Conservation (phyloP, 2,329 filamentous ascomycete genomes). For the Fusarium sp. region DNA sequence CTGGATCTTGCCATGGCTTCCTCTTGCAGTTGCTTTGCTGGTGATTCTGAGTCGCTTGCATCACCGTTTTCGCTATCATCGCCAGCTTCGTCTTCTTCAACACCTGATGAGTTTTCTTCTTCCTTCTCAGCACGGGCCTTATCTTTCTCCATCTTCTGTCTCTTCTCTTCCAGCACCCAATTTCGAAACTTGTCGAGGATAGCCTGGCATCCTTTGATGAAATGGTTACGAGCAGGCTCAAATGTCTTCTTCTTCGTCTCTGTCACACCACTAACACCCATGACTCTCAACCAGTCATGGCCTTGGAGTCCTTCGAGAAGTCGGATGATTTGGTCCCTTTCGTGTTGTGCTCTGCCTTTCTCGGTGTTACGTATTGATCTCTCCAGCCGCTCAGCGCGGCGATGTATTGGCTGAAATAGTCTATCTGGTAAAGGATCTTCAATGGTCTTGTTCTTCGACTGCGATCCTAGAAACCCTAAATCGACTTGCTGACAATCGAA, state of each 20-base stretch:
- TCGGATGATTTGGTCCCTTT: slow-evolving; percentile 71
- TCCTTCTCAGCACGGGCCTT: slow-evolving; percentile 53
- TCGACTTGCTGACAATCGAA: slow-evolving; percentile 66
- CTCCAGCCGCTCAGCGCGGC: slow-evolving; percentile 68
- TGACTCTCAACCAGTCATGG: slow-evolving; percentile 90
- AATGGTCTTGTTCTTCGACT: slow-evolving; percentile 53
- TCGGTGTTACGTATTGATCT: slow-evolving; percentile 71
- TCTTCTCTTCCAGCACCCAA: slow-evolving; percentile 92
- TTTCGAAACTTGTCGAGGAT: slow-evolving; percentile 87
- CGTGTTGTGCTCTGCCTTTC: slow-evolving; percentile 72
- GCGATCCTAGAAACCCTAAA: slow-evolving; percentile 62
- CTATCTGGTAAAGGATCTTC: slow-evolving; percentile 67
- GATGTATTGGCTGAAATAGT: slow-evolving; percentile 64
- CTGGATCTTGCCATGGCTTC: slow-evolving; percentile 70
- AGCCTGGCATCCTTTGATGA: slow-evolving; percentile 81
- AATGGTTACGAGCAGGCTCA: slow-evolving; percentile 84
- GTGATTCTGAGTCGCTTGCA: slow-evolving; percentile 54
- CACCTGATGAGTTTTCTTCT: slow-evolving; percentile 45
- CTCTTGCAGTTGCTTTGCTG: slow-evolving; percentile 77
- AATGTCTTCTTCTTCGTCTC: slow-evolving; percentile 88
- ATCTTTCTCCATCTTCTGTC: slow-evolving; percentile 79
- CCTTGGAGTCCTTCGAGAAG: slow-evolving; percentile 85
- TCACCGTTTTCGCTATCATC: slow-evolving; percentile 65
- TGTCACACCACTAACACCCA: slow-evolving; percentile 87
- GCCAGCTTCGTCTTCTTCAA: slow-evolving; percentile 37